Percentiles rank a stretch among this genome's conserved stretches.
Conservation (phyloP, 495 filamentous ascomycete genomes). For the Penicillium samsonianum region DNA sequence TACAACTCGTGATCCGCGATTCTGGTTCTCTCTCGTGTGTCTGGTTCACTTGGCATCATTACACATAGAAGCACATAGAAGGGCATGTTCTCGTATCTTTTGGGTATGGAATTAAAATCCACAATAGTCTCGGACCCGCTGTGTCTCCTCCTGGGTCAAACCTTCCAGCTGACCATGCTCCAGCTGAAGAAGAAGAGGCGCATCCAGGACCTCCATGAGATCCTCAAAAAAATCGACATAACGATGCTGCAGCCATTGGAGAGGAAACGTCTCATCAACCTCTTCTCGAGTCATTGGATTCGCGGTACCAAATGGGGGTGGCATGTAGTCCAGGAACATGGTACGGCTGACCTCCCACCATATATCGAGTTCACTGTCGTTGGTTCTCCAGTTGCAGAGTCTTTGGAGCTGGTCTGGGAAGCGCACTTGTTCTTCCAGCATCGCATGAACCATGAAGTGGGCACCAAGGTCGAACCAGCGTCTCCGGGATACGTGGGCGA, state of each 20-base stretch:
- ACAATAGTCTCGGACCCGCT: slow-evolving; percentile 27
- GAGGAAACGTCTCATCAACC: slow-evolving; percentile 13
- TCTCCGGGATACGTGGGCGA: slow-evolving; percentile 20
- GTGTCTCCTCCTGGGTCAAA: slow-evolving; percentile 38
- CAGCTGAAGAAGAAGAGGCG: slow-evolving; percentile 47
- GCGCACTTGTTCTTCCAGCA: slow-evolving; percentile 44
- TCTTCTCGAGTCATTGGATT: slow-evolving; percentile 9
- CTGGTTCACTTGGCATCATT: background rate
- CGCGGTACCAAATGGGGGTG: slow-evolving; percentile 11
- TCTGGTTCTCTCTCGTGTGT: background rate
- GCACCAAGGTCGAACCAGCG: slow-evolving; percentile 48
- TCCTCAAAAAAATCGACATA: slow-evolving; percentile 26
- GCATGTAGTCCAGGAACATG: slow-evolving; percentile 19
- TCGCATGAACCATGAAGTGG: slow-evolving; percentile 53
- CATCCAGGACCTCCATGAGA: slow-evolving; percentile 39
- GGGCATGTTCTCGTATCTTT: background rate
- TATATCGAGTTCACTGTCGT: slow-evolving; percentile 1
- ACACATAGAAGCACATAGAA: background rate
- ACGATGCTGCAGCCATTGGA: background rate
- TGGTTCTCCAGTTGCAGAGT: slow-evolving; percentile 33
- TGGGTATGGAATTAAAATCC: background rate
- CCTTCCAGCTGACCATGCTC: slow-evolving; percentile 44
- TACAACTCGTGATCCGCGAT: background rate
- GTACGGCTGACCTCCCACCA: slow-evolving; percentile 19
- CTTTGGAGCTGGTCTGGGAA: slow-evolving; percentile 25